phyloP scores from a whole-genome alignment of 169 alveolate species.

The Cryptosporidium muris region DNA sequence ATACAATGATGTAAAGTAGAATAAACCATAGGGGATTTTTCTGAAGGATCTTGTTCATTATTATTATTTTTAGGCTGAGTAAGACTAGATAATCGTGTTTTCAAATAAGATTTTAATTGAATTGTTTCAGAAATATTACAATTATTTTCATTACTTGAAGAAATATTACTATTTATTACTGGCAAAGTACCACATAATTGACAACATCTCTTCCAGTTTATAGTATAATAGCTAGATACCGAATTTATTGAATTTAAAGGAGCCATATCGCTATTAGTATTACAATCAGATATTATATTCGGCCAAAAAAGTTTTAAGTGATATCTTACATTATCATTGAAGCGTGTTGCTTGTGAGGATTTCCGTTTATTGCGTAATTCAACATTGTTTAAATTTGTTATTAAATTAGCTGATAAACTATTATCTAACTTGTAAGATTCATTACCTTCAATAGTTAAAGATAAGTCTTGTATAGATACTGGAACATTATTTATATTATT shows the following conservation, averaged over 20 bases:
- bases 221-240: conserved; percentile 15
- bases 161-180: background rate
- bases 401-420: background rate
- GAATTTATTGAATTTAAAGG: conserved; percentile 42
- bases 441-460: background rate
- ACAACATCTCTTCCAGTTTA: conserved; percentile 53
- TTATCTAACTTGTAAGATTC: background rate
- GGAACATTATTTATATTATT: conserved; percentile 39
- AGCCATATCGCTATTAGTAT: conserved; percentile 27
- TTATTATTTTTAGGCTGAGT: too few species aligned
- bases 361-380: background rate
- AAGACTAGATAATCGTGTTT: background rate
- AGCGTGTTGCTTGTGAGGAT: background rate
- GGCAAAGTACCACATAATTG: conserved; percentile 17
- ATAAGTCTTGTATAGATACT: background rate
- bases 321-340: background rate
- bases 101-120: background rate
- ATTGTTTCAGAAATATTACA: background rate
- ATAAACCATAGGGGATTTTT: background rate
- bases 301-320: conserved; percentile 42
- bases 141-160: background rate
- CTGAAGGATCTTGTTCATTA: too few species aligned
- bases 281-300: conserved; percentile 25
- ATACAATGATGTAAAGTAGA: conserved; percentile 3
- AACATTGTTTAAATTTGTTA: background rate